These are phyloP conservation scores for Sphaerosporella brunnea DNA, from an alignment of 495 filamentous ascomycete species.

Conservation along the genomic window DNA sequence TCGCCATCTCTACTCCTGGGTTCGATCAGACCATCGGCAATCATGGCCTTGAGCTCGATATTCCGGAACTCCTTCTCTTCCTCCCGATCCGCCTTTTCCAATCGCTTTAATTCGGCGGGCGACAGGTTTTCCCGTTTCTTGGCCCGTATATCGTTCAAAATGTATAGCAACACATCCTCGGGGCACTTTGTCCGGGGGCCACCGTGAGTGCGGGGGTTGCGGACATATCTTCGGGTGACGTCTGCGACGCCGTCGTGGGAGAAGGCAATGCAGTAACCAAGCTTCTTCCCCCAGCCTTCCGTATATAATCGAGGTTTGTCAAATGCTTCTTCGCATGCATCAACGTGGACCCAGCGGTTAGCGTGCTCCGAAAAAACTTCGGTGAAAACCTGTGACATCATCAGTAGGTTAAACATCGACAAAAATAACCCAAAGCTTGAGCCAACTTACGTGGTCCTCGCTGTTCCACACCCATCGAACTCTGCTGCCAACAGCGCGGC, in stretches of 20 bases:
- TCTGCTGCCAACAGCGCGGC: constrained; percentile 72
- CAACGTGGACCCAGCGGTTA: constrained; percentile 91
- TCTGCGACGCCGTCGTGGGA: constrained; percentile 88
- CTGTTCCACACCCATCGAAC: constrained; percentile 98
- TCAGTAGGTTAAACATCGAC: background rate
- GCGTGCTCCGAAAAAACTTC: constrained; percentile 93
- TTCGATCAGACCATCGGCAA: constrained; percentile 11
- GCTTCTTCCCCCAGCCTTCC: constrained; percentile 85
- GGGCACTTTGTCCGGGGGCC: constrained; percentile 52
- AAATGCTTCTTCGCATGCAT: constrained; percentile 87
- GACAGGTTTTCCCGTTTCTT: constrained; percentile 58
- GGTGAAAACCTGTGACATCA: constrained; percentile 51
- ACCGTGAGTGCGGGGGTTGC: constrained; percentile 56
- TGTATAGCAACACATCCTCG: constrained; percentile 76
- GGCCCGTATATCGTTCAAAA: constrained; percentile 73
- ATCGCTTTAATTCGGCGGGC: constrained; percentile 60
- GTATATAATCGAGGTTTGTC: constrained; percentile 86
- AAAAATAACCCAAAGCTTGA: background rate
- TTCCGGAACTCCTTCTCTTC: constrained; percentile 60
- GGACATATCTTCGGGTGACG: constrained; percentile 88
- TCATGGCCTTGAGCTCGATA: constrained; percentile 7
- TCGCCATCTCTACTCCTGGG: constrained; percentile 2
- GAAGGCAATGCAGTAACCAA: constrained; percentile 94
- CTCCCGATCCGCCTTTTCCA: constrained; percentile 75
- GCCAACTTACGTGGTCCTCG: constrained; percentile 50